Conservation (phyloP, 2,329 filamentous ascomycete genomes). For the Neofusicoccum cordaticola region DNA sequence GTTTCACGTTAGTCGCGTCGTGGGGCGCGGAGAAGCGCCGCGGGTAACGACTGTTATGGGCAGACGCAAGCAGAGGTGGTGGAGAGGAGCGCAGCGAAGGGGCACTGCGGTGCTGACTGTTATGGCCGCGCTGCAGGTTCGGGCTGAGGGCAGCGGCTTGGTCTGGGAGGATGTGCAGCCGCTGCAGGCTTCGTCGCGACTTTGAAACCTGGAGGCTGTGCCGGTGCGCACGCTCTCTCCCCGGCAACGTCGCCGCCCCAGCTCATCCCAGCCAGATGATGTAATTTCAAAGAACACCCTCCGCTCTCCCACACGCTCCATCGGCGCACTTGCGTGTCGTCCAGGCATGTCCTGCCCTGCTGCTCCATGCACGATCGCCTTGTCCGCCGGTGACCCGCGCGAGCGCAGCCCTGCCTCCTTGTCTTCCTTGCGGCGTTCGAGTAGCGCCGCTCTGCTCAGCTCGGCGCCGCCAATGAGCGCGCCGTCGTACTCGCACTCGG, state of each 20-base stretch:
- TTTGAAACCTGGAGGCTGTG: background rate
- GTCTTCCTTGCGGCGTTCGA: background rate
- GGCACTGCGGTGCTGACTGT: background rate
- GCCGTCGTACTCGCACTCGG: background rate
- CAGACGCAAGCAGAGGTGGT: background rate
- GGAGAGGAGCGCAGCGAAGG: background rate
- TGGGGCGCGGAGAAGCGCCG: constrained; percentile 7
- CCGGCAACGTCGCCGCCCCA: background rate
- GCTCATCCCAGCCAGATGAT: constrained; percentile 1
- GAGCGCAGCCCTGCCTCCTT: background rate
- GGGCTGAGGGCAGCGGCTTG: background rate
- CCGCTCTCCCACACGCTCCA: background rate
- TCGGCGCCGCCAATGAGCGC: constrained; percentile 2
- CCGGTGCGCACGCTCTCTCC: background rate
- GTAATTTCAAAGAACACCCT: background rate
- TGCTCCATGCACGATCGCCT: background rate
- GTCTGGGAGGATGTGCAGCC: background rate
- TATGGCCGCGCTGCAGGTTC: background rate
- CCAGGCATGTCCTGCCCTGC: background rate
- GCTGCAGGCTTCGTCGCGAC: constrained; percentile 11
- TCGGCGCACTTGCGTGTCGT: background rate
- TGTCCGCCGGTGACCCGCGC: background rate
- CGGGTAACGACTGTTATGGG: background rate
- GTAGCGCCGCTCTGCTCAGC: constrained; percentile 9
- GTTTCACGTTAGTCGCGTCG: constrained; percentile 12